These are phyloP conservation scores for Acephala macrosclerotiorum DNA, from an alignment of 2,329 filamentous ascomycete species.

Conservation along the genomic window DNA sequence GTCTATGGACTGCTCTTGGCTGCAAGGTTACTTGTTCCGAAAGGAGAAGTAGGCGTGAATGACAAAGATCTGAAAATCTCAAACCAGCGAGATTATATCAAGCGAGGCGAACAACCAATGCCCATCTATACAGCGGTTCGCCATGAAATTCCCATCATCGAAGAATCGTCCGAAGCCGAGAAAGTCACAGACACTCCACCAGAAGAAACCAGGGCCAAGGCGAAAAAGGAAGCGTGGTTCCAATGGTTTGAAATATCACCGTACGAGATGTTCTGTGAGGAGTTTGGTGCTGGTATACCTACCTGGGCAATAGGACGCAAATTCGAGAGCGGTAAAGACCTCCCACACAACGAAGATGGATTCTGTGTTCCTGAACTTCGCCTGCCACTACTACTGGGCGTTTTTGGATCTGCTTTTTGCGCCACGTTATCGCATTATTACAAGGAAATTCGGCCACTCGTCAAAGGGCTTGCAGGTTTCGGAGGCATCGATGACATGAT, in stretches of 20 bases:
- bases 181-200: constrained; percentile 46
- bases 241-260: constrained; percentile 98
- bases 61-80: constrained; percentile 89
- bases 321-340: constrained; percentile 76
- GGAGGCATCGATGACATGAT: constrained; percentile 82
- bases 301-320: constrained; percentile 90
- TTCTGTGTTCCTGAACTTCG: constrained; percentile 83
- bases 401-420: constrained; percentile 98
- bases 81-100: constrained; percentile 79
- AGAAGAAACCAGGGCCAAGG: constrained; percentile 58
- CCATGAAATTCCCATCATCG: constrained; percentile 85
- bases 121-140: constrained; percentile 96
- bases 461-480: constrained; percentile 79
- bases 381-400: constrained; percentile 84
- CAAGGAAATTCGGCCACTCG: constrained; percentile 84
- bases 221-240: constrained; percentile 82
- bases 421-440: constrained; percentile 97
- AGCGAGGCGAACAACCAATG: constrained; percentile 81
- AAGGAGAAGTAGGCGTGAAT: constrained; percentile 80
- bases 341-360: constrained; percentile 70
- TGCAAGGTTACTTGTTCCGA: constrained; percentile 84
- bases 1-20: constrained; percentile 88
- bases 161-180: constrained; percentile 49
- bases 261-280: constrained; percentile 95
- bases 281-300: constrained; percentile 88